Evolutionary conservation across 306 rosid genomes (phyloP).

Genomic region (Sicyos edulis): DNA sequence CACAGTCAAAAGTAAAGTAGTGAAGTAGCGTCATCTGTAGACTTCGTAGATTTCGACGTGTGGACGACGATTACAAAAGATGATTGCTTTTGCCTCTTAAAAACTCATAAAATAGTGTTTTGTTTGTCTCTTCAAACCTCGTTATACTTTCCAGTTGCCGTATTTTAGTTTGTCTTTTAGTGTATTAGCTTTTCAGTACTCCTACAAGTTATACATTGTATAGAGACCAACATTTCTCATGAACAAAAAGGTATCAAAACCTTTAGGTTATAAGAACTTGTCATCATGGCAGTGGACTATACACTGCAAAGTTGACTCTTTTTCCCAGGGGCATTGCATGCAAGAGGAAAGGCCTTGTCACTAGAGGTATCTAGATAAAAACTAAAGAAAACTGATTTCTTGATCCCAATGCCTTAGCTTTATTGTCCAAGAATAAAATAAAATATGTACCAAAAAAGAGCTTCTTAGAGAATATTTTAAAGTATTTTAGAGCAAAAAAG

Average conservation of each 20-base stretch:
- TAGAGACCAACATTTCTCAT: background rate
- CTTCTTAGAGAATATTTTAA: background rate
- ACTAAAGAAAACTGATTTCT: background rate
- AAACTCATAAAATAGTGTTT: background rate
- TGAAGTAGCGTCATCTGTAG: too few relatives aligned
- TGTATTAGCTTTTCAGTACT: background rate
- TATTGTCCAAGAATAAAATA: background rate
- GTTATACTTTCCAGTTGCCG: too few relatives aligned
- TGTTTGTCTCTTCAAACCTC: too few relatives aligned
- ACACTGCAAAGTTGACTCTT: background rate
- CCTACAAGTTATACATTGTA: background rate
- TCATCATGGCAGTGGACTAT: background rate
- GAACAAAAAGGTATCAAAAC: background rate
- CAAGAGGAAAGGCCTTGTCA: background rate
- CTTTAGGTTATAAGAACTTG: background rate
- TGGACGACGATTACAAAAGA: background rate
- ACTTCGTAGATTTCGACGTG: background rate
- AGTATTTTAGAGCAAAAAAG: too few relatives aligned
- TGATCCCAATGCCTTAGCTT: background rate
- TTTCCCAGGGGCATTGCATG: background rate
- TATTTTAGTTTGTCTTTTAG: background rate
- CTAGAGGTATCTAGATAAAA: background rate
- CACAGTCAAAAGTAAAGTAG: too few relatives aligned
- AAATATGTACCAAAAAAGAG: background rate
- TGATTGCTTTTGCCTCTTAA: background rate